These are phyloP conservation scores for Penicillium janthinellum DNA, from an alignment of 2,329 filamentous ascomycete species.

Conservation along the genomic window DNA sequence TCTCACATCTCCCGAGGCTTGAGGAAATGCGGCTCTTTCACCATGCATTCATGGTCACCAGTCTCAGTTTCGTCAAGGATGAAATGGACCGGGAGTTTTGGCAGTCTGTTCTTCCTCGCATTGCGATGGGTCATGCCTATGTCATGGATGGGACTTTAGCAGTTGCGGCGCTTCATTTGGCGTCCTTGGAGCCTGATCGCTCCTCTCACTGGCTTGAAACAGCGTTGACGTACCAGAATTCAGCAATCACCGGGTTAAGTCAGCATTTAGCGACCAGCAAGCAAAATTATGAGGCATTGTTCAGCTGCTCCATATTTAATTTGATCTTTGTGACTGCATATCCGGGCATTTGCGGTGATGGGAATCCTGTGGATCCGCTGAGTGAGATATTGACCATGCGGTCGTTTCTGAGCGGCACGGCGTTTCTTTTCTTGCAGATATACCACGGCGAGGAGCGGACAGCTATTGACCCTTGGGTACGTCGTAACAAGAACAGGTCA, in stretches of 20 bases:
- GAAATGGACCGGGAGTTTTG: conserved; percentile 12
- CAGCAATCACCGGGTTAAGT: conserved; percentile 7
- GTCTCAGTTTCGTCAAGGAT: conserved; percentile 12
- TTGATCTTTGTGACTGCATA: conserved; percentile 14
- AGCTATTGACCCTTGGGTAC: conserved; percentile 10
- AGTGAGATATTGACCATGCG: conserved; percentile 13
- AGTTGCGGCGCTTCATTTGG: conserved; percentile 13
- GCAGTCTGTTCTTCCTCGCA: conserved; percentile 6
- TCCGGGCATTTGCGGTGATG: conserved; percentile 10
- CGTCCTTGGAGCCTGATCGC: conserved; percentile 5
- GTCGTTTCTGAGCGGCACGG: conserved; percentile 12
- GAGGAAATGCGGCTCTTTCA: conserved; percentile 14
- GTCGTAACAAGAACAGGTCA: not conserved
- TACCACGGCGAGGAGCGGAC: conserved; percentile 8
- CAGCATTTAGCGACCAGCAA: conserved; percentile 7
- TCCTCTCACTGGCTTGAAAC: conserved; percentile 9
- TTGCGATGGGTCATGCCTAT: conserved; percentile 10
- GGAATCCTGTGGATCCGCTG: conserved; percentile 9
- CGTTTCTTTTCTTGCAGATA: conserved; percentile 14
- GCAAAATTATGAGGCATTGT: conserved; percentile 13
- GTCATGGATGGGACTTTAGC: conserved; percentile 14
- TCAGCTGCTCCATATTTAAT: conserved; percentile 14
- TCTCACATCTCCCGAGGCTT: conserved; percentile 5
- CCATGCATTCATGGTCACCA: conserved; percentile 5
- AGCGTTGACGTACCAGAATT: conserved; percentile 12